These are phyloP conservation scores for Malassezia yamatoensis DNA, from an alignment of 1,284 basidiomycete genomes.

Conservation along the genomic window DNA sequence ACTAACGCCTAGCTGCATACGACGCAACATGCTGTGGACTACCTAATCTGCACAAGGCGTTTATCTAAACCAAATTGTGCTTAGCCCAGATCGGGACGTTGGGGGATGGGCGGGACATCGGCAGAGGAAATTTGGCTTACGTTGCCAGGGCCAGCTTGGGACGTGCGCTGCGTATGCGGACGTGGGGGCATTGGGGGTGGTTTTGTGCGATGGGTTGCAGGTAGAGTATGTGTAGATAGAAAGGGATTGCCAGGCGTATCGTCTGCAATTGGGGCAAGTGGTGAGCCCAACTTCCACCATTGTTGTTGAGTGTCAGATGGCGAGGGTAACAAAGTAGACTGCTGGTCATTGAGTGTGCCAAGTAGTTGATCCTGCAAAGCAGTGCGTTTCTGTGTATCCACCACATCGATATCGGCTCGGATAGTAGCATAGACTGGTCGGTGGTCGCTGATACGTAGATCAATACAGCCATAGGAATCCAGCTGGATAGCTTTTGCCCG, in stretches of 20 bases:
- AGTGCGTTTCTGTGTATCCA: constrained; percentile 66
- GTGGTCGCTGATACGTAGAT: constrained; percentile 65
- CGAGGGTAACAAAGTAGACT: background rate
- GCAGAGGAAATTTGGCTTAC: background rate
- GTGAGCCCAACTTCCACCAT: constrained; percentile 8
- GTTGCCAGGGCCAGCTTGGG: background rate
- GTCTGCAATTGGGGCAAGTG: background rate
- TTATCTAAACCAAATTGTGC: background rate
- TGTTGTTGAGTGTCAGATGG: constrained; percentile 9
- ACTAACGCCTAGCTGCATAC: no score
- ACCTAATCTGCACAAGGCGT: background rate
- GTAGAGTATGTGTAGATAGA: background rate
- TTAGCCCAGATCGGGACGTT: background rate
- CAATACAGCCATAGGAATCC: constrained; percentile 20
- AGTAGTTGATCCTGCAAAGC: constrained; percentile 57
- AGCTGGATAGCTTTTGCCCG: constrained; percentile 50
- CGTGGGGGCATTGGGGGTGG: background rate
- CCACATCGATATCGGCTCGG: constrained; percentile 62
- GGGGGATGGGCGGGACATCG: background rate
- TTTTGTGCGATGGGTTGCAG: background rate
- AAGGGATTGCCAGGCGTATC: constrained; percentile 8
- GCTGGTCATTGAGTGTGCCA: background rate
- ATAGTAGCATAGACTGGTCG: constrained; percentile 84
- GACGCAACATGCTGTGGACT: background rate
- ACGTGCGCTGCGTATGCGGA: background rate